These are phyloP conservation scores for Hyaloscypha variabilis DNA, from an alignment of 495 filamentous ascomycete species.

Conservation along the genomic window DNA sequence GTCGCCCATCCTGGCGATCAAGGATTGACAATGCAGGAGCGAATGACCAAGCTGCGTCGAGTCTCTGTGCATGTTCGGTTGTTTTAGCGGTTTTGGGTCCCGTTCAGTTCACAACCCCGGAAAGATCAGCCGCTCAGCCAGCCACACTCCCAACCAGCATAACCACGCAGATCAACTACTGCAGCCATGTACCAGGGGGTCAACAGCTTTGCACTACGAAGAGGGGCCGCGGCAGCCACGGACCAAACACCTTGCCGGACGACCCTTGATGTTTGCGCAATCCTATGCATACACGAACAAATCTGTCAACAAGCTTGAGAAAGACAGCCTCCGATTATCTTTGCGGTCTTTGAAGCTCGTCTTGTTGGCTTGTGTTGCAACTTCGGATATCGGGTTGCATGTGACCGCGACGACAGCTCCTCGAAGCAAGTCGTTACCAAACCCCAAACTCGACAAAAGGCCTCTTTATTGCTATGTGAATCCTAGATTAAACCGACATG, in stretches of 20 bases:
- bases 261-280: neutral
- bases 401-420: neutral
- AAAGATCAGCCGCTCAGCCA: slow-evolving; percentile 15
- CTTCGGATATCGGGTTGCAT: slow-evolving; percentile 9
- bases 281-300: neutral
- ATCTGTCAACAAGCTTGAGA: neutral
- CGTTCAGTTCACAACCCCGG: neutral
- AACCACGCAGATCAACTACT: too few relatives aligned
- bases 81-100: slow-evolving; percentile 9
- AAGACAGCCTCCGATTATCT: neutral
- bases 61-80: neutral
- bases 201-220: slow-evolving; percentile 7
- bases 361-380: slow-evolving; percentile 4
- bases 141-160: too few relatives aligned
- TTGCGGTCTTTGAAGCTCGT: slow-evolving; percentile 2
- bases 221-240: slow-evolving; percentile 3
- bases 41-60: neutral
- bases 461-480: slow-evolving; percentile 2
- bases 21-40: slow-evolving; percentile 9
- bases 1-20: neutral
- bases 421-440: slow-evolving; percentile 12
- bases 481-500: slow-evolving; percentile 29
- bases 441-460: slow-evolving; percentile 9
- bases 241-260: neutral
- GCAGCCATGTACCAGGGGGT: neutral